These are phyloP conservation scores for Ophiostoma ulmi DNA, from an alignment of 2,329 filamentous ascomycete genomes.

Conservation along the genomic window DNA sequence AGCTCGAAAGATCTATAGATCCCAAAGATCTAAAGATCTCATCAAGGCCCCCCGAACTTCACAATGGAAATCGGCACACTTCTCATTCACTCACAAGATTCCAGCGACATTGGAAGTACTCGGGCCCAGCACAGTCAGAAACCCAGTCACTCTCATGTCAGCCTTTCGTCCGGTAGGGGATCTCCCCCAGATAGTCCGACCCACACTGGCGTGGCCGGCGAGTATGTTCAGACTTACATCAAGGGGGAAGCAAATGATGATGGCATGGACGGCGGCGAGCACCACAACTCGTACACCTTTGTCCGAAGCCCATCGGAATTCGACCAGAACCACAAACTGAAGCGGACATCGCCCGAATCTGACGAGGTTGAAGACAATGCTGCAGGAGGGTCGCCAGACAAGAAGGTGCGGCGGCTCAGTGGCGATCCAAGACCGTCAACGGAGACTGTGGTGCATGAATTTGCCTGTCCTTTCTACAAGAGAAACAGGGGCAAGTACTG, in stretches of 20 bases:
- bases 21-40: neutral
- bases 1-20: neutral
- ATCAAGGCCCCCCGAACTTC: neutral
- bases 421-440: slow-evolving; percentile 7
- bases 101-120: neutral
- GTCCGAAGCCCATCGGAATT: neutral
- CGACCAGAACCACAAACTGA: neutral
- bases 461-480: slow-evolving; percentile 40
- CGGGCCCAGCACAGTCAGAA: neutral
- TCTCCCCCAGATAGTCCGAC: neutral
- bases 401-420: neutral
- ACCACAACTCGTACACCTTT: neutral
- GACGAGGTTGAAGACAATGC: neutral
- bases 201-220: neutral
- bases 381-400: neutral
- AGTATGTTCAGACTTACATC: neutral
- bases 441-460: slow-evolving; percentile 18
- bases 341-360: neutral
- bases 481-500: slow-evolving; percentile 37
- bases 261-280: neutral
- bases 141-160: neutral
- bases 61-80: slow-evolving; percentile 6
- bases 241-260: neutral
- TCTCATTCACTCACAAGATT: neutral
- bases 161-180: neutral